These are phyloP conservation scores for Ambrosiella cleistominuta DNA, from an alignment of 2,329 filamentous ascomycete genomes.

Conservation along the genomic window DNA sequence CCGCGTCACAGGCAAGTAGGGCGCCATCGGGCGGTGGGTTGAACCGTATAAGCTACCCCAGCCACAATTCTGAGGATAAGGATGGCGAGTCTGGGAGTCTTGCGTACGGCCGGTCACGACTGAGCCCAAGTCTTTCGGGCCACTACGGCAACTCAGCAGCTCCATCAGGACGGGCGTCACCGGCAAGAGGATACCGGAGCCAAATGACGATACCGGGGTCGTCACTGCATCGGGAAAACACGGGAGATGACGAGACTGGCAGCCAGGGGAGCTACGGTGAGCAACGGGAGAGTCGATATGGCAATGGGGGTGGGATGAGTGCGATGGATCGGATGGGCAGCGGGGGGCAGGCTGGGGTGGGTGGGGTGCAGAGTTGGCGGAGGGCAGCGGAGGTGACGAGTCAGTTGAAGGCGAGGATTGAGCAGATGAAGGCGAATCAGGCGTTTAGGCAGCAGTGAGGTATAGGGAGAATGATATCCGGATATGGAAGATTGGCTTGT, in stretches of 20 bases:
- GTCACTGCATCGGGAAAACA: not conserved
- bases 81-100: slow-evolving; percentile 40
- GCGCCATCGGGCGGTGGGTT: slow-evolving; percentile 24
- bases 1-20: slow-evolving; percentile 10
- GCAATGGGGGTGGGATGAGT: not conserved
- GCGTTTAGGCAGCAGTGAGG: slow-evolving; percentile 14
- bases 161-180: slow-evolving; percentile 38
- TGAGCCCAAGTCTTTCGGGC: slow-evolving; percentile 34
- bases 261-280: slow-evolving; percentile 8
- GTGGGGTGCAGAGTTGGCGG: slow-evolving; percentile 80
- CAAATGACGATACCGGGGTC: slow-evolving; percentile 14
- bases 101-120: slow-evolving; percentile 31
- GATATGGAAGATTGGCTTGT: not conserved
- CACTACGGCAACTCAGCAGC: slow-evolving; percentile 18
- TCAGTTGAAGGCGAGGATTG: slow-evolving; percentile 90
- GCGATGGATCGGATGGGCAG: slow-evolving; percentile 4
- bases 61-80: slow-evolving; percentile 57
- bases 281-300: not conserved
- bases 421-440: slow-evolving; percentile 72
- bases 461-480: not conserved
- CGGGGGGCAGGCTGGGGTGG: not conserved
- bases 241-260: slow-evolving; percentile 6
- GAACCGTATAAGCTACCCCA: slow-evolving; percentile 42
- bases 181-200: slow-evolving; percentile 36
- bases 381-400: slow-evolving; percentile 93